phyloP scores from a whole-genome alignment of 345 rosid genomes.

The Erucastrum elatum region DNA sequence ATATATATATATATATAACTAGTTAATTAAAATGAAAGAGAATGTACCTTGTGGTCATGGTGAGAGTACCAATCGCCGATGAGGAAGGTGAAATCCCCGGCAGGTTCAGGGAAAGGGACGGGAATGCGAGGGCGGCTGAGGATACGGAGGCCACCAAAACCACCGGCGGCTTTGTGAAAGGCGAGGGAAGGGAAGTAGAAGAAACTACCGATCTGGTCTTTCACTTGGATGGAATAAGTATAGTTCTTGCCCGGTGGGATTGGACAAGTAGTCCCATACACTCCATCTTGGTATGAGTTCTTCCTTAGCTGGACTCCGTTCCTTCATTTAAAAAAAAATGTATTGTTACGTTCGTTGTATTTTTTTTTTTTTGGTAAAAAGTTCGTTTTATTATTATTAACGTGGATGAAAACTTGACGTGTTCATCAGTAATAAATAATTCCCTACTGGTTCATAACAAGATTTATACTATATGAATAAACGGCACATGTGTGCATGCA shows the following conservation, averaged over 20 bases:
- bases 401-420: constrained; percentile 31
- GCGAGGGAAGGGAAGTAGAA: constrained; percentile 92
- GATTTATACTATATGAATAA: constrained; percentile 9
- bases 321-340: constrained; percentile 43
- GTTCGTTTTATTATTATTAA: not conserved
- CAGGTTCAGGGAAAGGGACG: constrained; percentile 82
- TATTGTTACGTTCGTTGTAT: too few relatives aligned
- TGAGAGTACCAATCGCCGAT: constrained; percentile 80
- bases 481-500: constrained; percentile 28
- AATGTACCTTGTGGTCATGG: constrained; percentile 58
- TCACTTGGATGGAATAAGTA: constrained; percentile 78
- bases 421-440: not conserved
- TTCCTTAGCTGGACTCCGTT: constrained; percentile 88
- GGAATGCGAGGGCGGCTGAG: constrained; percentile 84
- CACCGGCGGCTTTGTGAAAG: constrained; percentile 94
- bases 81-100: constrained; percentile 73
- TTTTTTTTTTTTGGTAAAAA: not conserved
- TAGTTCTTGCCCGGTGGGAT: constrained; percentile 91
- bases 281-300: constrained; percentile 86
- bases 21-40: not conserved
- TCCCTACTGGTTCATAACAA: constrained; percentile 2
- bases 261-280: constrained; percentile 93
- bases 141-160: constrained; percentile 73
- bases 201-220: constrained; percentile 93
- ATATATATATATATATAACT: too few relatives aligned